Conservation (phyloP, 306 rosid species). For the Prunus persica region DNA sequence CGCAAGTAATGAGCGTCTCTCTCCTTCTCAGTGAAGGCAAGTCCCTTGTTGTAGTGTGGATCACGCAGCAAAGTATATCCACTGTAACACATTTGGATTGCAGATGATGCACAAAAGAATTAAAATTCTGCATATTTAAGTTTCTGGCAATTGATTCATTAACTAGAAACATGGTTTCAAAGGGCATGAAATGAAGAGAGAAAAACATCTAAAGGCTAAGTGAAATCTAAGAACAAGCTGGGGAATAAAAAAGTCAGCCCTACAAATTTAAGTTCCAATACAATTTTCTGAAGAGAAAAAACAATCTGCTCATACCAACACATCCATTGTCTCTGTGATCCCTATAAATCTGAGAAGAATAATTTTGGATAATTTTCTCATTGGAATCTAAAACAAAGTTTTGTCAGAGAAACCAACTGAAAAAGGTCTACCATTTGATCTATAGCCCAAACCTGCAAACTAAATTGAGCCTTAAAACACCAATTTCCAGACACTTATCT, state of each 20-base stretch:
- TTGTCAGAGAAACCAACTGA: background rate
- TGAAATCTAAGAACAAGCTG: background rate
- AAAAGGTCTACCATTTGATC: background rate
- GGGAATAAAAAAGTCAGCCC: no score
- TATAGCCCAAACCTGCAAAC: background rate
- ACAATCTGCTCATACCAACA: background rate
- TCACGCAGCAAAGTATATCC: slow-evolving; percentile 79
- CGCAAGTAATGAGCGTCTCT: slow-evolving; percentile 97
- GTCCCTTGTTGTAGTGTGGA: slow-evolving; percentile 94
- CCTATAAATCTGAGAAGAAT: background rate
- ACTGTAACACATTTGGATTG: slow-evolving; percentile 41
- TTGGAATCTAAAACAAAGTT: background rate
- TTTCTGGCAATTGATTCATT: background rate
- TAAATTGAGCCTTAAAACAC: background rate
- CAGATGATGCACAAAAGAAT: background rate
- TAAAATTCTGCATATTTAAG: background rate
- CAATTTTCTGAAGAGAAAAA: background rate
- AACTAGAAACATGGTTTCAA: background rate
- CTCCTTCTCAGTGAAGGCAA: slow-evolving; percentile 77
- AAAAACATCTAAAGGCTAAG: background rate
- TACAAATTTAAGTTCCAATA: no score
- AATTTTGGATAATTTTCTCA: background rate
- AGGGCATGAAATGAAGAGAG: background rate
- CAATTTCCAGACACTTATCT: background rate
- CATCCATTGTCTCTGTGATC: background rate